These are phyloP conservation scores for Cyberlindnera subsufficiens DNA, from an alignment of 805 yeast genomes.

Conservation along the genomic window DNA sequence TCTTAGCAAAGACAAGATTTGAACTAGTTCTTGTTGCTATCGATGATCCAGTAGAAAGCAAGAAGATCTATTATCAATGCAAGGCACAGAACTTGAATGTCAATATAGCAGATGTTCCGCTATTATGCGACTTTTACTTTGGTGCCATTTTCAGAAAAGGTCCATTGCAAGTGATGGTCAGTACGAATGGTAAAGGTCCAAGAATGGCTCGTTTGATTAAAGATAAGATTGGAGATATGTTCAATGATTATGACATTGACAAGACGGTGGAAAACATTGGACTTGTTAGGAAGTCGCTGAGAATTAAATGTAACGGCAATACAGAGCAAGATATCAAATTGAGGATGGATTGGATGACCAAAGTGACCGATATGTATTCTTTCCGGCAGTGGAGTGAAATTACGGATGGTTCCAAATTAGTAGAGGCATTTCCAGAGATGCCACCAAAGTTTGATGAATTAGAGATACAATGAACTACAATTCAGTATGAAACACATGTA, in stretches of 20 bases:
- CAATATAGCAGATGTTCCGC: slow-evolving; percentile 81
- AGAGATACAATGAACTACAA: background rate
- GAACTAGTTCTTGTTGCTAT: slow-evolving; percentile 70
- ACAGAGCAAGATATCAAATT: slow-evolving; percentile 43
- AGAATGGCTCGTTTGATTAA: slow-evolving; percentile 62
- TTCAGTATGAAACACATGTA: background rate
- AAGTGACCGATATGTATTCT: slow-evolving; percentile 53
- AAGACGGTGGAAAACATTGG: slow-evolving; percentile 59
- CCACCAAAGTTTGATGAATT: slow-evolving; percentile 32
- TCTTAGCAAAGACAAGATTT: slow-evolving; percentile 33
- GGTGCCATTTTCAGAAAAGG: slow-evolving; percentile 75
- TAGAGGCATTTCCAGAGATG: slow-evolving; percentile 38
- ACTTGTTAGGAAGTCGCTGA: slow-evolving; percentile 42
- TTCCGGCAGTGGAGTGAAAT: slow-evolving; percentile 55
- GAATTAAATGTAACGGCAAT: slow-evolving; percentile 40
- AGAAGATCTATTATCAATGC: slow-evolving; percentile 47
- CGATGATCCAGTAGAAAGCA: slow-evolving; percentile 59
- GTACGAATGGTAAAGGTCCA: slow-evolving; percentile 81
- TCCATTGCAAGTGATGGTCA: slow-evolving; percentile 70
- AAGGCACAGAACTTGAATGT: slow-evolving; percentile 48
- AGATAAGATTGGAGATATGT: slow-evolving; percentile 40
- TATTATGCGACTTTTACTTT: slow-evolving; percentile 80
- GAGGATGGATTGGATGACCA: slow-evolving; percentile 69
- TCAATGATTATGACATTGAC: slow-evolving; percentile 37
- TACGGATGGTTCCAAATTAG: slow-evolving; percentile 19